A percentile compares a stretch with the other conserved stretches of the same genome.
Conservation (phyloP, 345 rosid genomes). For the Psidium friedrichsthalianum region DNA sequence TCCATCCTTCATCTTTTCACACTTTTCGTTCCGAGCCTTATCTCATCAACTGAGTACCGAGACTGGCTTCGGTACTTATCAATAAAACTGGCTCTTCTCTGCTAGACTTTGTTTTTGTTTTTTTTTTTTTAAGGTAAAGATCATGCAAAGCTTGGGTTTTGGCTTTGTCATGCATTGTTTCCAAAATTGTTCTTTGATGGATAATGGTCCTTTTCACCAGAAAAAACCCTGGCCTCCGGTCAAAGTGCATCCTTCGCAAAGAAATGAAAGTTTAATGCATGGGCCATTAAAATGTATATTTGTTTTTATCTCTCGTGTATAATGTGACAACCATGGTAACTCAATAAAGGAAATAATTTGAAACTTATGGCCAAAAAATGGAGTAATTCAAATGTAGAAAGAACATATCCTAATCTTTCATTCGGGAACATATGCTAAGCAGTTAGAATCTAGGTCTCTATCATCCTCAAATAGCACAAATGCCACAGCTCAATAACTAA, state of each 20-base stretch:
- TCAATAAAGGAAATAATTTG: not conserved
- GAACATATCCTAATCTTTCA: not conserved
- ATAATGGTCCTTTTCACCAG: no score
- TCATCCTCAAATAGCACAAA: not conserved
- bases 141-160: no score
- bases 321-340: not conserved
- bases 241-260: not conserved
- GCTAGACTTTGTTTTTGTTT: no score
- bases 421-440: not conserved
- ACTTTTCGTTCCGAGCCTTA: no score
- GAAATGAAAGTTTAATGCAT: not conserved
- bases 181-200: no score
- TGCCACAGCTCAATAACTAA: not conserved
- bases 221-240: no score
- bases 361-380: not conserved
- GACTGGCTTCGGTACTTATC: no score
- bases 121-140: no score
- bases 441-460: not conserved
- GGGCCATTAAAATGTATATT: not conserved
- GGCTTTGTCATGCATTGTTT: no score
- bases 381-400: not conserved
- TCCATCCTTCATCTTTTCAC: no score
- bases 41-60: no score
- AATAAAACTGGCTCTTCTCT: no score
- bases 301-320: not conserved